These are phyloP conservation scores for Eryngium alpinum DNA, from an alignment of 140 eudicot genomes.

Conservation along the genomic window DNA sequence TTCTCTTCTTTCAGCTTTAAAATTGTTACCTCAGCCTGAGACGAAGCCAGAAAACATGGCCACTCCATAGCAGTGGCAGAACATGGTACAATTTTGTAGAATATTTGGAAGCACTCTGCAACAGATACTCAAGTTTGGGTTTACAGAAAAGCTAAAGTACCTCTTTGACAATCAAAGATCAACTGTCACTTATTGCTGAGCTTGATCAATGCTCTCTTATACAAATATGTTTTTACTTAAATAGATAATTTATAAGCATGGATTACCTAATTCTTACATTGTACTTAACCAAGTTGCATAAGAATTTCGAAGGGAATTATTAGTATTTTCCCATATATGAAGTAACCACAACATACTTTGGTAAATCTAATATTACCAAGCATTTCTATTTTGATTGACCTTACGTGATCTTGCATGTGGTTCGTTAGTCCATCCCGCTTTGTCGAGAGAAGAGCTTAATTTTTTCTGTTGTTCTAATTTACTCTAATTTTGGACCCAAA, in stretches of 20 bases:
- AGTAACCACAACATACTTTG: neutral
- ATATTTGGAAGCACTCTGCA: neutral
- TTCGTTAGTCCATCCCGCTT: too few relatives aligned
- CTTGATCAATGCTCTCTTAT: neutral
- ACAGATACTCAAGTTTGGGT: neutral
- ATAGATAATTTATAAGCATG: too few relatives aligned
- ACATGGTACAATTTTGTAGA: neutral
- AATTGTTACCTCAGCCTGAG: conserved; percentile 35
- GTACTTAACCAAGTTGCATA: neutral
- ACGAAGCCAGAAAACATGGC: conserved; percentile 3
- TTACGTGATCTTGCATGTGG: too few relatives aligned
- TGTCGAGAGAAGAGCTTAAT: too few relatives aligned
- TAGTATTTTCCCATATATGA: neutral
- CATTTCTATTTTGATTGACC: neutral
- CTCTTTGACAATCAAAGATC: neutral
- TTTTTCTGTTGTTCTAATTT: neutral
- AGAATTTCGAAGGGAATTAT: neutral
- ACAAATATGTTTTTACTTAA: too few relatives aligned
- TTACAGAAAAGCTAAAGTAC: neutral
- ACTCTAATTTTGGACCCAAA: neutral
- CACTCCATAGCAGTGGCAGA: too few relatives aligned
- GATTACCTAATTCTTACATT: too few relatives aligned
- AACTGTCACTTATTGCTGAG: neutral
- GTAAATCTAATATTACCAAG: neutral
- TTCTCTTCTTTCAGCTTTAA: conserved; percentile 37